These are phyloP conservation scores for Nicotiana sylvestris DNA, from an alignment of 257 asterid species.

Conservation along the genomic window DNA sequence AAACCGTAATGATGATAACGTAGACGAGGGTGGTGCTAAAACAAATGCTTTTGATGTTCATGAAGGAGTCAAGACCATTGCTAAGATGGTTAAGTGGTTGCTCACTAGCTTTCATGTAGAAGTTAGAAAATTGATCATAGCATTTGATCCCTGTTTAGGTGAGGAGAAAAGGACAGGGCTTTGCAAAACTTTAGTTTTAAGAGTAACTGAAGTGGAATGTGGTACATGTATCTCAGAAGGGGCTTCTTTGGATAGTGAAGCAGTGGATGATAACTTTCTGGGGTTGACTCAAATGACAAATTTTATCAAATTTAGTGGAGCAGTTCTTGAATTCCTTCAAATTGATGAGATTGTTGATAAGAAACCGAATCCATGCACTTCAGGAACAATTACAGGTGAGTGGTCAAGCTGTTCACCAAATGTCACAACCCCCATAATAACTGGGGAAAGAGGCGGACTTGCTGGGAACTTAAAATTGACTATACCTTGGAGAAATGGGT, in stretches of 20 bases:
- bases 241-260: conserved; percentile 36
- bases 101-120: conserved; percentile 81
- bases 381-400: conserved; percentile 41
- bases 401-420: conserved; percentile 41
- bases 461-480: conserved; percentile 74
- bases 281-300: conserved; percentile 73
- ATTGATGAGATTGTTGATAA: conserved; percentile 47
- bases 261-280: conserved; percentile 47
- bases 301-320: conserved; percentile 77
- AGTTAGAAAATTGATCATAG: conserved; percentile 68
- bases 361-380: conserved; percentile 28
- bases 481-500: conserved; percentile 96
- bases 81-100: conserved; percentile 92
- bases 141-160: conserved; percentile 68
- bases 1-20: conserved; percentile 40
- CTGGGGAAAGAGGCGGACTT: conserved; percentile 76
- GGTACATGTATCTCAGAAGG: conserved; percentile 80
- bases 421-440: conserved; percentile 47
- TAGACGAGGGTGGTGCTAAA: conserved; percentile 18
- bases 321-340: conserved; percentile 67
- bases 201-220: conserved; percentile 79
- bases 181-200: conserved; percentile 70
- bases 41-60: conserved; percentile 72
- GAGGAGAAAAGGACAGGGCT: conserved; percentile 39
- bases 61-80: conserved; percentile 96